Conservation (phyloP, 2,329 filamentous ascomycete species). For the Cercospora janseana region DNA sequence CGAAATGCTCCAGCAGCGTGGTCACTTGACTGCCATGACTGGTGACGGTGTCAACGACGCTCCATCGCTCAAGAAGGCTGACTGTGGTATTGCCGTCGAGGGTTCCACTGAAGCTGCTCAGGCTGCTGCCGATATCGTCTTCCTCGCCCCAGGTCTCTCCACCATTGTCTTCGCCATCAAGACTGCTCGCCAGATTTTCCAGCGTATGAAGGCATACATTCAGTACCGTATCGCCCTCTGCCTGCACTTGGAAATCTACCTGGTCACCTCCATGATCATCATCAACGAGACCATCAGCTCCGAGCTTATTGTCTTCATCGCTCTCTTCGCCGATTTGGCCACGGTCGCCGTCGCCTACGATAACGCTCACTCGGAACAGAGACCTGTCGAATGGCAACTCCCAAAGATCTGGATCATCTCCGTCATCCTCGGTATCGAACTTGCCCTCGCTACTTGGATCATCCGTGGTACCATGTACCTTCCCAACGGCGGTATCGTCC, state of each 20-base stretch:
- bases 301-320: conserved; percentile 75
- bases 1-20: conserved; percentile 71
- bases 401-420: conserved; percentile 80
- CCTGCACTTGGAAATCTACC: conserved; percentile 72
- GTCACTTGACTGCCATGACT: conserved; percentile 72
- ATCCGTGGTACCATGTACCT: conserved; percentile 69
- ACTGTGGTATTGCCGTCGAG: conserved; percentile 72
- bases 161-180: conserved; percentile 73
- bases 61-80: conserved; percentile 70
- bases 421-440: conserved; percentile 64
- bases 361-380: conserved; percentile 71
- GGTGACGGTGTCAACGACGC: conserved; percentile 74
- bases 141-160: conserved; percentile 68
- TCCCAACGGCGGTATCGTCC: conserved; percentile 67
- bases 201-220: conserved; percentile 75
- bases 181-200: conserved; percentile 72
- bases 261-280: conserved; percentile 75
- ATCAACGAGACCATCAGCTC: conserved; percentile 72
- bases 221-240: conserved; percentile 75
- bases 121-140: conserved; percentile 71
- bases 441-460: conserved; percentile 70
- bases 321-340: conserved; percentile 74
- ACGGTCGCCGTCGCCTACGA: conserved; percentile 78
- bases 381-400: conserved; percentile 76
- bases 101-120: conserved; percentile 70